Percentiles rank a stretch among this genome's conserved stretches.
These are phyloP conservation scores for Pholiota adiposa DNA, from an alignment of 1,284 basidiomycete species.

Conservation along the genomic window DNA sequence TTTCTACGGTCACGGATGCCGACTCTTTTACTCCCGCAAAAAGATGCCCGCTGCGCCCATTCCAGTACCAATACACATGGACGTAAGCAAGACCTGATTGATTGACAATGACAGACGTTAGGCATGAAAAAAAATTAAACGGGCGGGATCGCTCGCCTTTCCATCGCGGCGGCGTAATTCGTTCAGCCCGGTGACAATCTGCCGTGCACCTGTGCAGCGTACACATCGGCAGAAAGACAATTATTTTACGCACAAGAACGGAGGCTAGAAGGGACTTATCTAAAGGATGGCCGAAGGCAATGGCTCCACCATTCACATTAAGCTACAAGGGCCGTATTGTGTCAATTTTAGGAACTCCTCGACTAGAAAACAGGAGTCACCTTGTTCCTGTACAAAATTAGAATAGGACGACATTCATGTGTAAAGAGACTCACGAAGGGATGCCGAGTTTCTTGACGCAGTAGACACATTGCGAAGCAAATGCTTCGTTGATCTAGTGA, in stretches of 20 bases:
- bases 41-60: conserved; percentile 88
- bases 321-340: conserved; percentile 47
- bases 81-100: conserved; percentile 70
- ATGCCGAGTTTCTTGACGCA: conserved; percentile 76
- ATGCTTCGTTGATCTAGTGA: conserved; percentile 86
- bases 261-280: conserved; percentile 54
- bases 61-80: conserved; percentile 89
- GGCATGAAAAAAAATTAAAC: background rate
- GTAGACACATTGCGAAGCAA: conserved; percentile 89
- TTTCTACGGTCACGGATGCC: background rate
- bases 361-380: conserved; percentile 18
- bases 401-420: background rate
- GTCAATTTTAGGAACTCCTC: background rate
- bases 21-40: conserved; percentile 53
- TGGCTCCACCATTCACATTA: conserved; percentile 91
- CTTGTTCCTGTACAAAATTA: conserved; percentile 37
- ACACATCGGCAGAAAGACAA: conserved; percentile 25
- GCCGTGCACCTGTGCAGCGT: conserved; percentile 87
- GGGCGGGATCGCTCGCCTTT: conserved; percentile 54
- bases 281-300: conserved; percentile 88
- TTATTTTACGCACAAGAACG: background rate
- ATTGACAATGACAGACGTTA: background rate
- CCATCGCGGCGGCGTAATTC: conserved; percentile 79
- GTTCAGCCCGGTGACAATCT: conserved; percentile 87
- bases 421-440: conserved; percentile 34